Conservation (phyloP, 2,329 filamentous ascomycete species). For the Fusarium udum region DNA sequence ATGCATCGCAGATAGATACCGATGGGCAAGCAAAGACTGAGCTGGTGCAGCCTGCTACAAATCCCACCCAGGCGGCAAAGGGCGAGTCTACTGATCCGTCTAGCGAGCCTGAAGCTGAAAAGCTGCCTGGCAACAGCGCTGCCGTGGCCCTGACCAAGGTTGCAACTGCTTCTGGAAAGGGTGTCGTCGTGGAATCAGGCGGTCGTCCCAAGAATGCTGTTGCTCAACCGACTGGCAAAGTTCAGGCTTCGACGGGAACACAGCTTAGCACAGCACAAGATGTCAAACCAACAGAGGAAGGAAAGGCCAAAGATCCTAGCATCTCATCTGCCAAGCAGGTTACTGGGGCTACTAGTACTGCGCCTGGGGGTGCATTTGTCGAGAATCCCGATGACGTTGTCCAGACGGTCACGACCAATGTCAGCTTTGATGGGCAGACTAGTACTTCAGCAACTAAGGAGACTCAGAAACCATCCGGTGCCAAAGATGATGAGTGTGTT, state of each 20-base stretch:
- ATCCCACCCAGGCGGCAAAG: neutral
- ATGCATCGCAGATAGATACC: neutral
- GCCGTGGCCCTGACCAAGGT: neutral
- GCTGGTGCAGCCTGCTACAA: neutral
- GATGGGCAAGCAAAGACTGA: neutral
- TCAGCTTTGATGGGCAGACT: neutral
- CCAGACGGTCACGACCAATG: neutral
- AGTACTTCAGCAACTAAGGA: neutral
- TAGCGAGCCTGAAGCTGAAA: neutral
- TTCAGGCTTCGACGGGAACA: neutral
- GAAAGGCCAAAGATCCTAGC: neutral
- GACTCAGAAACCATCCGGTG: neutral
- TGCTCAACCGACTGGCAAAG: neutral
- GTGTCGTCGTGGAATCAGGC: neutral
- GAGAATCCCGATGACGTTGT: neutral
- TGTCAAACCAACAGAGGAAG: neutral
- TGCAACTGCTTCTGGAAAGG: neutral
- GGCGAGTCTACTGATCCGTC: neutral
- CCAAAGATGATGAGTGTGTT: neutral
- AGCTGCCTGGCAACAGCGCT: neutral
- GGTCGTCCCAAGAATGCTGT: neutral
- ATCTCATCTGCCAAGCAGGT: neutral
- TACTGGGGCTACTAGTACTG: neutral
- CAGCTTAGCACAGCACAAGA: neutral
- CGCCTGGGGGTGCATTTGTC: slow-evolving; percentile 23